Evolutionary conservation across 2,329 filamentous ascomycete genomes (phyloP).

Genomic region (Aureobasidium sp.): DNA sequence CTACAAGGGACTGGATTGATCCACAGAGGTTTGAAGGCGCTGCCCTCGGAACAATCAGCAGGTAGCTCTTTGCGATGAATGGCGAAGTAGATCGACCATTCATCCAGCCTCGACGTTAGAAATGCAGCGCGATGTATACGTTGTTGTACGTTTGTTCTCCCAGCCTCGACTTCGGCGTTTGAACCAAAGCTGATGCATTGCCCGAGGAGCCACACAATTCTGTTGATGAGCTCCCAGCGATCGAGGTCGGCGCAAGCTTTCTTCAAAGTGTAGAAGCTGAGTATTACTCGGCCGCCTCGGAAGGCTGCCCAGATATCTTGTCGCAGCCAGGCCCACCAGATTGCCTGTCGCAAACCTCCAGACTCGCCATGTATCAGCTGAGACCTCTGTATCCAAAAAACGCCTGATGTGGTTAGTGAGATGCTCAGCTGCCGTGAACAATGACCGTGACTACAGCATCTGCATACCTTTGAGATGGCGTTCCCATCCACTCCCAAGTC

Average conservation of each 20-base stretch:
- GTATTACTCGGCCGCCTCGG: conserved; percentile 46
- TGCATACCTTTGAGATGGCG: conserved; percentile 46
- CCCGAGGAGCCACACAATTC: conserved; percentile 48
- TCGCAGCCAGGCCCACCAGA: conserved; percentile 60
- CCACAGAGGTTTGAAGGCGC: conserved; percentile 42
- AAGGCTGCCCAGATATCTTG: conserved; percentile 60
- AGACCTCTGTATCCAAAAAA: conserved; percentile 58
- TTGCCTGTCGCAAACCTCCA: conserved; percentile 47
- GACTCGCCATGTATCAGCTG: conserved; percentile 53
- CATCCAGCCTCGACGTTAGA: conserved; percentile 38
- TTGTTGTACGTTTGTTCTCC: conserved; percentile 33
- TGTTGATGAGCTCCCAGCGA: conserved; percentile 47
- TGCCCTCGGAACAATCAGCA: conserved; percentile 16
- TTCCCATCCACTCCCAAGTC: conserved; percentile 50
- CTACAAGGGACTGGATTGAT: conserved; percentile 38
- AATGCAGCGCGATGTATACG: conserved; percentile 34
- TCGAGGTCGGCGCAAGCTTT: conserved; percentile 41
- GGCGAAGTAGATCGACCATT: conserved; percentile 42
- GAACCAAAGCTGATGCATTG: conserved; percentile 52
- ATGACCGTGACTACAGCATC: too few species aligned
- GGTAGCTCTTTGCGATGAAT: conserved; percentile 38
- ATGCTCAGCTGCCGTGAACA: too few species aligned
- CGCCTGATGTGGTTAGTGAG: conserved; percentile 25
- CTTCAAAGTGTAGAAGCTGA: conserved; percentile 52
- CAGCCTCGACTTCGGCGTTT: conserved; percentile 39